Base-by-base conservation (phyloP, 2,329 filamentous ascomycete genomes). In the Paecilomyces formosus region DNA sequence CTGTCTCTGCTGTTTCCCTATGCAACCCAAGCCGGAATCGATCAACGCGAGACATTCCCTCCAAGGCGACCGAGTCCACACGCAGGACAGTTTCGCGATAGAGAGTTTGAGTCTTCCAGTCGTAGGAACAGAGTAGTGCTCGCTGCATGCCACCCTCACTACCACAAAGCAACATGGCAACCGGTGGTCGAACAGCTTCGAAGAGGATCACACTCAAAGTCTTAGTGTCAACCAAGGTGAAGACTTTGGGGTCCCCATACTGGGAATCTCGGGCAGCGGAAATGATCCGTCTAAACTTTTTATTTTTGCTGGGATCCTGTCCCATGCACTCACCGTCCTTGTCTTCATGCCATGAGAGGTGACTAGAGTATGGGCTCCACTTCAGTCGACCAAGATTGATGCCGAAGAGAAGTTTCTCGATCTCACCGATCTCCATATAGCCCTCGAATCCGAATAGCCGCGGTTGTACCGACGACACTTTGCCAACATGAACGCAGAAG, bases 81-180 rank as follows among this genome's bases (percentile, higher is more conserved):
- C 78, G 66, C 31, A 80, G 57, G 1, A 80, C 78, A 0, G 74
- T 77, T 63, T 81, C 78, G 0, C 75, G 67, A 55, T 74, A 76
- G 54, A 79, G 64, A 0, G 75, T 78, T 2, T 68, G 64, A 1
- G 70, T 74, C 0, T 68, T 72, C 73, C 73, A 76, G 60, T 80
- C 76, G 57, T 79, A 81, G 0, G 75, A 79, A 61, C 77, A 79
- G 15, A 76, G 66, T 4, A 81, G 63, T 2, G 75, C 75, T 7
- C 79, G 70, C 58, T 79, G 76, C 74, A 79, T 76, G 1, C 78
- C 78, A 4, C 75, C 76, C 60, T 80, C 79, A 1, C 65, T 64
- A 7, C 75, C 78, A n/a, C 72, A 74, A n/a, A 79, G 61, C 8
- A 81, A 63, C 56, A 79, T 70, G 33, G 71, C 74, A 1, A 75